Evolutionary conservation across 2,329 filamentous ascomycete species (phyloP), one percentile per base, ranked within the genome.

Genomic region (Cladosporium sp.): DNA sequence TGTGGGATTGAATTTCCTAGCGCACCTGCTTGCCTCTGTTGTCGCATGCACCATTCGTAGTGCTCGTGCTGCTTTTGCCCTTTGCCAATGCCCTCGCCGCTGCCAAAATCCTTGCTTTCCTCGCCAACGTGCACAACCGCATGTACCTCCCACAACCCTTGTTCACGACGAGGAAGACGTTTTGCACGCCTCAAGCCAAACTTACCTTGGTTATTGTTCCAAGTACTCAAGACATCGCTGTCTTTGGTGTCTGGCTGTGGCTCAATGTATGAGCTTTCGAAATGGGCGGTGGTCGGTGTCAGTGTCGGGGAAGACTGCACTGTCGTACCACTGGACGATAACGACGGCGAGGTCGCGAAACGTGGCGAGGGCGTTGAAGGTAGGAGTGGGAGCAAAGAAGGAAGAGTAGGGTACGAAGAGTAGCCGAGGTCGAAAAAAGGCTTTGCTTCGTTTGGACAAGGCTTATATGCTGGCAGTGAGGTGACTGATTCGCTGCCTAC

Each of bases 121-220:
- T 55, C 49, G 36, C 49, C 19, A 25, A 67, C 62, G 51, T 67
- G 64, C 2, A 72, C 65, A 11, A 62, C 66, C 38, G 70, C 70
- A 42, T 69, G 68, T 14, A 72, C 69, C 47, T 68, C 65, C 69
- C 69, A 71, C 36, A 65, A 19, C n/a, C 59, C 64, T 28, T 60
- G 55, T 17, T 60, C 59, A 17, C 55, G 43, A 28, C 59, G 64
- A 4, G 70, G 70, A 39, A 72, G 65, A 45, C 70, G 64, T 56
- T 70, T 71, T 30, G 70, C 67, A 34, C 54, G 64, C 56, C 62
- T 65, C 37, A 67, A 61, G 25, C 38, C 52, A 54, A 69, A 70
- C 64, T 68, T 69, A 67, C 70, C 69, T 64, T 71, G 15, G 14
- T 20, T 50, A 15, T 51, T 14, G 25, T 50, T 9, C 49, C 37